phyloP scores from a whole-genome alignment of 2,329 filamentous ascomycete genomes.

The Aspergillus fischeri region DNA sequence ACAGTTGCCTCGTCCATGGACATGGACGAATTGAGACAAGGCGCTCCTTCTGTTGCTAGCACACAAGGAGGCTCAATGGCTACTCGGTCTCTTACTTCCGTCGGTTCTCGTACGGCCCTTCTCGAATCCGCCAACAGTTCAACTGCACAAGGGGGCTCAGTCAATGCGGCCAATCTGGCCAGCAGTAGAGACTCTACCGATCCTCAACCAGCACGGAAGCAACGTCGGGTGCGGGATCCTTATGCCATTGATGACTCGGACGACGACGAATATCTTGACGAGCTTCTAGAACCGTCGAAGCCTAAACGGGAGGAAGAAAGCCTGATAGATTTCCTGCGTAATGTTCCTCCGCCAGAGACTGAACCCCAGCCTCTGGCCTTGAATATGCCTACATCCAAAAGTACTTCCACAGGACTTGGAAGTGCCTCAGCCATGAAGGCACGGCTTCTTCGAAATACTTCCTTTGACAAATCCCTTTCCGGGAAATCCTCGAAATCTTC shows the following conservation, averaged over 20 bases:
- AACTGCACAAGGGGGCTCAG: constrained; percentile 21
- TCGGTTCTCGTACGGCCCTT: constrained; percentile 70
- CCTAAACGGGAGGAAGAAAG: constrained; percentile 43
- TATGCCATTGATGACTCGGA: constrained; percentile 77
- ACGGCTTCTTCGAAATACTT: constrained; percentile 31
- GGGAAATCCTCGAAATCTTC: constrained; percentile 32
- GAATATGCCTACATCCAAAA: constrained; percentile 15
- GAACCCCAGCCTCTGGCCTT: constrained; percentile 29
- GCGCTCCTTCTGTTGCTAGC: constrained; percentile 37
- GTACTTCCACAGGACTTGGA: constrained; percentile 10
- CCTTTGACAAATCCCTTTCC: constrained; percentile 24
- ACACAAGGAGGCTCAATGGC: constrained; percentile 51
- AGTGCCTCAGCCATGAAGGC: constrained; percentile 29
- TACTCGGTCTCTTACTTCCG: constrained; percentile 53
- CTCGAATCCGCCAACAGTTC: constrained; percentile 41
- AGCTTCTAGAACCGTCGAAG: constrained; percentile 45
- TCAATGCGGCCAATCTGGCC: constrained; percentile 13
- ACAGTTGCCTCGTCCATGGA: constrained; percentile 86
- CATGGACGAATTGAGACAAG: constrained; percentile 62
- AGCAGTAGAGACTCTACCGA: constrained; percentile 22
- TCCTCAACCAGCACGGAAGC: constrained; percentile 66
- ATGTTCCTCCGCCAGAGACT: constrained; percentile 39
- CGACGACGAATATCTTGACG: constrained; percentile 64
- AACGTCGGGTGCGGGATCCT: constrained; percentile 75
- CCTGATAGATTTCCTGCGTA: constrained; percentile 46